phyloP scores from a whole-genome alignment of 495 filamentous ascomycete species.

The Aspergillus nidulans region DNA sequence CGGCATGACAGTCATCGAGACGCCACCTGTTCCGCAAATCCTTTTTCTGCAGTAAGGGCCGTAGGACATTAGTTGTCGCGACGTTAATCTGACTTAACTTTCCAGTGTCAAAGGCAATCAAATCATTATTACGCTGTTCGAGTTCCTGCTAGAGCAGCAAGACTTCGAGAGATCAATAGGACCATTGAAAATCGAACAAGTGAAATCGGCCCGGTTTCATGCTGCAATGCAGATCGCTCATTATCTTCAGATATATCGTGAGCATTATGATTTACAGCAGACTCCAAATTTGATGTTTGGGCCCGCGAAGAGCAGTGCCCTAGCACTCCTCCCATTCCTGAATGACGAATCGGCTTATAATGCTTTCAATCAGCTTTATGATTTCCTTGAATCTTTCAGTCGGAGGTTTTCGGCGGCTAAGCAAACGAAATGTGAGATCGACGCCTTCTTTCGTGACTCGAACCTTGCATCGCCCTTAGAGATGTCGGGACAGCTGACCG shows the following conservation, averaged over 20 bases:
- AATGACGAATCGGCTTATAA: conserved; percentile 22
- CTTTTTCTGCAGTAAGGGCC: conserved; percentile 35
- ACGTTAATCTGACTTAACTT: not conserved
- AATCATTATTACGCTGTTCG: conserved; percentile 22
- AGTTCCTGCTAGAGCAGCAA: conserved; percentile 20
- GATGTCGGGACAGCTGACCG: conserved; percentile 20
- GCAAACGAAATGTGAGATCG: conserved; percentile 24
- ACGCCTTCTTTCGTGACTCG: conserved; percentile 14
- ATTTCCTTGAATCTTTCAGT: conserved; percentile 26
- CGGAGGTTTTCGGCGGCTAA: conserved; percentile 26
- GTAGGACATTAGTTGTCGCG: not conserved
- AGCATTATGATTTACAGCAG: conserved; percentile 30
- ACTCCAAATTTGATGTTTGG: conserved; percentile 32
- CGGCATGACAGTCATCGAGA: conserved; percentile 17
- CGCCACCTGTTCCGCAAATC: conserved; percentile 30
- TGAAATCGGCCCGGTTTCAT: conserved; percentile 16
- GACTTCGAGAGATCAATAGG: conserved; percentile 5
- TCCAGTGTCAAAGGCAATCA: conserved; percentile 31
- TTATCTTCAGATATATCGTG: conserved; percentile 28
- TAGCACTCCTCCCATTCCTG: conserved; percentile 23
- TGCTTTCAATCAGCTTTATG: conserved; percentile 33
- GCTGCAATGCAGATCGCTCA: conserved; percentile 29
- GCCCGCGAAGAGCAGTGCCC: conserved; percentile 25
- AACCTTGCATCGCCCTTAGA: conserved; percentile 27
- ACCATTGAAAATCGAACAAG: conserved; percentile 15